Percentiles rank a stretch among this genome's conserved stretches.
phyloP scores from a whole-genome alignment of 2,329 filamentous ascomycete species.

The Ophiosphaerella herpotricha region DNA sequence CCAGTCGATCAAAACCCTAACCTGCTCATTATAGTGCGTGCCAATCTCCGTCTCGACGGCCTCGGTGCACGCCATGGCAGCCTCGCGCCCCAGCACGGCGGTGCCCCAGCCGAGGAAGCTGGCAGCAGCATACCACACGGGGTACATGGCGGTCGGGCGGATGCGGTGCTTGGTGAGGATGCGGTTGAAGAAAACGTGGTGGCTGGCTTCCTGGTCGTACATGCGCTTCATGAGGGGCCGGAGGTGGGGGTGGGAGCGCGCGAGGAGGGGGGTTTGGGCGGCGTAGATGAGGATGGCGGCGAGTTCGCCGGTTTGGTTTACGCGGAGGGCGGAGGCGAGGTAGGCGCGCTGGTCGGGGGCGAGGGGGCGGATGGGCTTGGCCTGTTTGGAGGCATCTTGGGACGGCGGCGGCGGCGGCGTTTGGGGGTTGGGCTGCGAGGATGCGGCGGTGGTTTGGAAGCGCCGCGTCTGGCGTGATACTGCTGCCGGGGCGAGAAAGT shows the following conservation, averaged over 20 bases:
- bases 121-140: constrained; percentile 81
- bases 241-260: constrained; percentile 81
- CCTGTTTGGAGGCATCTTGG: constrained; percentile 7
- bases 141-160: constrained; percentile 90
- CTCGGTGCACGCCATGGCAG: constrained; percentile 98
- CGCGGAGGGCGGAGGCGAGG: constrained; percentile 66
- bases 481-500: constrained; percentile 35
- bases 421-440: constrained; percentile 1
- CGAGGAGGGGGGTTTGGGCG: constrained; percentile 81
- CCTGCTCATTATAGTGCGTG: constrained; percentile 92
- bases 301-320: constrained; percentile 98
- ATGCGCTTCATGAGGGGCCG: constrained; percentile 94
- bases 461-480: constrained; percentile 18
- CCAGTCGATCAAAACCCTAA: constrained; percentile 81
- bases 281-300: constrained; percentile 94
- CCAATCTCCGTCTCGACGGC: constrained; percentile 98
- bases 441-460: constrained; percentile 15
- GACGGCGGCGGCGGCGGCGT: background rate
- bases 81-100: constrained; percentile 84
- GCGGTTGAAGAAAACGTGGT: constrained; percentile 83
- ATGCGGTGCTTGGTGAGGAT: constrained; percentile 85
- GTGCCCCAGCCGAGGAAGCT: constrained; percentile 87
- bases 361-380: constrained; percentile 31
- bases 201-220: constrained; percentile 93
- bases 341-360: constrained; percentile 39